Evolutionary conservation across 2,329 filamentous ascomycete genomes (phyloP).

Genomic region (Pseudogymnoascus sp.): DNA sequence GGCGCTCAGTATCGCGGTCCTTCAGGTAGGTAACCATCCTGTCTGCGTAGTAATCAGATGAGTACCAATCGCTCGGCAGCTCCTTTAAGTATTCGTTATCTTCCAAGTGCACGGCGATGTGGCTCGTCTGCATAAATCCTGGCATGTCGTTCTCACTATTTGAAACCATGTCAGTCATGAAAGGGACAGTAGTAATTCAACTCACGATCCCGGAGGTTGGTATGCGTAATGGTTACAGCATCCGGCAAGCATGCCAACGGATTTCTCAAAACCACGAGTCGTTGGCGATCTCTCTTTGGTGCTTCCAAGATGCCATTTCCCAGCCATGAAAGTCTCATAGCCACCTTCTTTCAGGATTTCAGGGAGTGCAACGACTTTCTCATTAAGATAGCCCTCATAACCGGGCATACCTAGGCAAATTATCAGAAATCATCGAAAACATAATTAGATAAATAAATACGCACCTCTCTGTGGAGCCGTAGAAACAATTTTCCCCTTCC

Average conservation of each 20-base stretch:
- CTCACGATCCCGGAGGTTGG: conserved; percentile 21
- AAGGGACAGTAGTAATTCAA: background rate
- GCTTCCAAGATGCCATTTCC: conserved; percentile 48
- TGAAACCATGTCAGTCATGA: background rate
- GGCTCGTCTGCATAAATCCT: conserved; percentile 33
- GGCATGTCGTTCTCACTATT: conserved; percentile 18
- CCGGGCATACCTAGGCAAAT: conserved; percentile 42
- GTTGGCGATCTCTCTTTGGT: conserved; percentile 42
- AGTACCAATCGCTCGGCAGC: conserved; percentile 45
- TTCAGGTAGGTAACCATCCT: conserved; percentile 45
- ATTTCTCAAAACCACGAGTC: conserved; percentile 46
- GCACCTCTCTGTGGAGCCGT: background rate
- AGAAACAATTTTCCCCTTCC: conserved; percentile 15
- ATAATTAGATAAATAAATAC: background rate
- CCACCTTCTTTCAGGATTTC: conserved; percentile 44
- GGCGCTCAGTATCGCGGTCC: conserved; percentile 35
- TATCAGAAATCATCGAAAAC: conserved; percentile 32
- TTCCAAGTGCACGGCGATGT: conserved; percentile 26
- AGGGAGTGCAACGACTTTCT: conserved; percentile 42
- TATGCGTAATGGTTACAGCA: conserved; percentile 39
- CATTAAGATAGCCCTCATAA: conserved; percentile 50
- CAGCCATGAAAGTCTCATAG: conserved; percentile 46
- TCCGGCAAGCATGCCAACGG: conserved; percentile 46
- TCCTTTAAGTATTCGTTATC: conserved; percentile 5
- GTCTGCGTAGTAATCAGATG: conserved; percentile 44